Conservation (phyloP, 495 filamentous ascomycete genomes). For the Ramalina intermedia region DNA sequence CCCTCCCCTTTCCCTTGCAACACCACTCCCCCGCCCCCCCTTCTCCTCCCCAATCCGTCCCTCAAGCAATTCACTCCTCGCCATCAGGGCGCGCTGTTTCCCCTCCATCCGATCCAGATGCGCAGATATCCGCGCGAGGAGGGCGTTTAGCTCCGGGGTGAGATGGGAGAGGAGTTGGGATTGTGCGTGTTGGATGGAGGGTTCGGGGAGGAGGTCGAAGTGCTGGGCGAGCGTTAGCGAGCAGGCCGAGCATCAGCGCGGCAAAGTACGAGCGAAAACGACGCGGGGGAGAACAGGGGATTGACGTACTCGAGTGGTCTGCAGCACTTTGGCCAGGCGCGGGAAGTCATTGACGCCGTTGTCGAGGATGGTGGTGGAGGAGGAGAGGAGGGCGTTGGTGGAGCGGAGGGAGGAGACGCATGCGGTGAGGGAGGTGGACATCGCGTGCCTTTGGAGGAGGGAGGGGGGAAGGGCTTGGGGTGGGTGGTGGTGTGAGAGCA, state of each 20-base stretch:
- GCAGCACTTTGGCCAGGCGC: slow-evolving; percentile 53
- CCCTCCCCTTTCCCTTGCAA: slow-evolving; percentile 13
- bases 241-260: too few relatives aligned
- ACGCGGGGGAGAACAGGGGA: too few relatives aligned
- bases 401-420: slow-evolving; percentile 59
- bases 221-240: slow-evolving; percentile 33
- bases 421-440: slow-evolving; percentile 35
- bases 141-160: slow-evolving; percentile 52
- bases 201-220: slow-evolving; percentile 64
- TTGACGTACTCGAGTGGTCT: slow-evolving; percentile 58
- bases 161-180: slow-evolving; percentile 55
- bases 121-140: slow-evolving; percentile 48
- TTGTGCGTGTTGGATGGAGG: slow-evolving; percentile 54
- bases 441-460: background rate
- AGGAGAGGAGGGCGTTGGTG: slow-evolving; percentile 57
- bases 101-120: slow-evolving; percentile 63
- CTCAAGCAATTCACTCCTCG: slow-evolving; percentile 55
- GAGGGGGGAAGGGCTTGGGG: too few relatives aligned
- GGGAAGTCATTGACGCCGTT: slow-evolving; percentile 61
- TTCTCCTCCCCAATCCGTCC: slow-evolving; percentile 37
- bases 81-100: slow-evolving; percentile 53
- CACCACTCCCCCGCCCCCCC: slow-evolving; percentile 2
- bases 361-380: slow-evolving; percentile 57
- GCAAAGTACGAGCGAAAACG: background rate
- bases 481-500: too few relatives aligned